Percentiles rank a stretch among this genome's conserved stretches.
Evolutionary conservation across 2,329 filamentous ascomycete genomes (phyloP).

Genomic region (Trichophyton verrucosum): DNA sequence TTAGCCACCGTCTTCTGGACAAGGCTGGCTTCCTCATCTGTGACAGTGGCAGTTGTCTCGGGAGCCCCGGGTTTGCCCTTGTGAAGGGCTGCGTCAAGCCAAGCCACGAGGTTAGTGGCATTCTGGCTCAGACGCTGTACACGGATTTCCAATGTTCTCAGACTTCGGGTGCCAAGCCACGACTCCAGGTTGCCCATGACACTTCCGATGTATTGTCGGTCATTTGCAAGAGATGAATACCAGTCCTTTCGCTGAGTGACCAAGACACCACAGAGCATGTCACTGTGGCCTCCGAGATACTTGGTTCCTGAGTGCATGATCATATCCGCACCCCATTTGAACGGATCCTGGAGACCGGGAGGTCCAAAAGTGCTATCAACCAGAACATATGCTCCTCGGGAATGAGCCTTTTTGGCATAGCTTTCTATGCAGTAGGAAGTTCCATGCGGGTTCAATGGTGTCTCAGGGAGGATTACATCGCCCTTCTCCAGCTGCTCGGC

Average conservation of each 20-base stretch:
- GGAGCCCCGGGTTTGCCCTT: slow-evolving; percentile 15
- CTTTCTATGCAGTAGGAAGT: slow-evolving; percentile 59
- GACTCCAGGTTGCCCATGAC: slow-evolving; percentile 85
- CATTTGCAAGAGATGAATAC: slow-evolving; percentile 48
- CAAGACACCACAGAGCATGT: slow-evolving; percentile 80
- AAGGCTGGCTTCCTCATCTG: slow-evolving; percentile 29
- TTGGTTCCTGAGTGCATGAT: slow-evolving; percentile 92
- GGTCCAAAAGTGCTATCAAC: slow-evolving; percentile 91
- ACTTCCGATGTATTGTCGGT: slow-evolving; percentile 64
- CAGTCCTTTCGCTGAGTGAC: slow-evolving; percentile 49
- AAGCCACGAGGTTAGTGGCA: slow-evolving; percentile 56
- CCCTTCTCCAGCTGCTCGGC: slow-evolving; percentile 56
- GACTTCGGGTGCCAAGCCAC: slow-evolving; percentile 78
- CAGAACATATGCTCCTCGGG: slow-evolving; percentile 59
- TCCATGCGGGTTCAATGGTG: slow-evolving; percentile 82
- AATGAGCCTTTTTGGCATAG: slow-evolving; percentile 62
- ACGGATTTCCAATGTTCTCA: slow-evolving; percentile 75
- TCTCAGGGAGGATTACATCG: slow-evolving; percentile 84
- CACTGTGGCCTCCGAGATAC: slow-evolving; percentile 90
- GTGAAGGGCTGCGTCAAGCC: slow-evolving; percentile 48
- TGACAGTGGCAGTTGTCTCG: slow-evolving; percentile 22
- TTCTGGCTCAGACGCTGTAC: slow-evolving; percentile 64
- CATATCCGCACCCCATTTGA: slow-evolving; percentile 65
- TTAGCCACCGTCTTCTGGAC: slow-evolving; percentile 46
- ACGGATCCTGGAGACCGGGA: slow-evolving; percentile 77